These are phyloP conservation scores for Porodaedalea pini DNA, from an alignment of 1,284 basidiomycete genomes.

Conservation along the genomic window DNA sequence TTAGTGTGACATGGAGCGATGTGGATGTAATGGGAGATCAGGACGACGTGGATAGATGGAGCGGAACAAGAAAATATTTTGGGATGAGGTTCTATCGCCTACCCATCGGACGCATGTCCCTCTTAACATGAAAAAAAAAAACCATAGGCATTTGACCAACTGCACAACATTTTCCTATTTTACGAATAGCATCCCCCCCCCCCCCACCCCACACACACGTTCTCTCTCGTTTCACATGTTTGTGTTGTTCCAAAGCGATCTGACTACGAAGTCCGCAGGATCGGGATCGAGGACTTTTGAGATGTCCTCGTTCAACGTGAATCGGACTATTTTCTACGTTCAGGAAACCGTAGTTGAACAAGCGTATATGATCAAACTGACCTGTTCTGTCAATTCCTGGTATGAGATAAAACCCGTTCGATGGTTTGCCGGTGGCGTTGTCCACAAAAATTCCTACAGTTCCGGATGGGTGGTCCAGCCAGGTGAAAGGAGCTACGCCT, in stretches of 20 bases:
- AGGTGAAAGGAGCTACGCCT: constrained; percentile 55
- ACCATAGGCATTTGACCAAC: too few species aligned
- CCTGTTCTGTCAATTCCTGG: constrained; percentile 48
- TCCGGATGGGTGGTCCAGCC: constrained; percentile 54
- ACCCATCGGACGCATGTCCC: constrained; percentile 38
- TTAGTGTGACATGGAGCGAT: constrained; percentile 71
- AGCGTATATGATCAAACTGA: constrained; percentile 28
- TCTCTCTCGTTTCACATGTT: not conserved
- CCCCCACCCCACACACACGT: not conserved
- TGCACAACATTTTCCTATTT: not conserved
- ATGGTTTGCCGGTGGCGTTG: constrained; percentile 35
- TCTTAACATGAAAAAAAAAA: not conserved
- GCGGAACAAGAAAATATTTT: constrained; percentile 69
- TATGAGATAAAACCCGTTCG: constrained; percentile 53
- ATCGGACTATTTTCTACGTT: constrained; percentile 37
- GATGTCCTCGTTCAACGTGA: constrained; percentile 38
- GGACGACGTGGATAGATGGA: constrained; percentile 56
- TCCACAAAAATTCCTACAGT: constrained; percentile 55
- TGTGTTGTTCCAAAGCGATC: constrained; percentile 58
- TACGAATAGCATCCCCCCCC: too few species aligned
- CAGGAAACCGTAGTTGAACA: constrained; percentile 26
- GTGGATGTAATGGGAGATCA: constrained; percentile 53
- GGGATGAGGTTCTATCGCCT: constrained; percentile 62
- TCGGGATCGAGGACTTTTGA: constrained; percentile 37
- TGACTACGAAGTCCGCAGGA: constrained; percentile 46